Base-by-base conservation (phyloP, 2,329 filamentous ascomycete species). In the Ophidiomyces ophidiicola region DNA sequence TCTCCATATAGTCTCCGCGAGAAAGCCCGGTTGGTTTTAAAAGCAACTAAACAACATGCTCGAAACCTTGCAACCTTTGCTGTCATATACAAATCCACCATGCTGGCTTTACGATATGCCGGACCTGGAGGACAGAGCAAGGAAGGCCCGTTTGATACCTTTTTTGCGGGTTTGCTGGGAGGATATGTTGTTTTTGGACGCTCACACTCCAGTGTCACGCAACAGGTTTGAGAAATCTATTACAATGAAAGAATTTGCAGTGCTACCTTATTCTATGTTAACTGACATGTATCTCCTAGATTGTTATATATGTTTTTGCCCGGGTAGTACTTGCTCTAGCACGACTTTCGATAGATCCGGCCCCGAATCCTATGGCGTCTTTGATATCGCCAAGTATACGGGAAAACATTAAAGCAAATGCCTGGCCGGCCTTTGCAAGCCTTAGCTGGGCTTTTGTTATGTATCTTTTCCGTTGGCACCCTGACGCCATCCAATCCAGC, bases 221-320 rank as follows among this genome's bases (percentile, higher is more conserved):
- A 94, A 68, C 88, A 64, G 58, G 38, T 41, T 25, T 25, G 23
- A 25, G 12, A 14, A n/a, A n/a, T n/a, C n/a, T n/a, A n/a, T n/a
- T n/a, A n/a, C n/a, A n/a, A n/a, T n/a, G n/a, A n/a, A n/a, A n/a
- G n/a, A n/a, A n/a, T n/a, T n/a, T 47, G 32, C 11, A 2, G 32
- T 10, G 15, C 12, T n/a, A 5, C n/a, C n/a, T 26, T n/a, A 6
- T n/a, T 10, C 4, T n/a, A 14, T 15, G 21, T 17, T n/a, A 19
- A 11, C 17, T 36, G 18, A 32, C 32, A 29, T 21, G 20, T 34
- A 32, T 17, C 8, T 14, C 10, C 20, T 39, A 98, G 70, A 98
- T 98, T 58, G 86, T 94, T 60, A 83, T 96, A 53, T 98, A 98
- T 67, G 82, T 98, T 46, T 94, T 94, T 57, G 90, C 90, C 33